Conservation (phyloP, 306 rosid genomes). For the Ormosia semicastrata region DNA sequence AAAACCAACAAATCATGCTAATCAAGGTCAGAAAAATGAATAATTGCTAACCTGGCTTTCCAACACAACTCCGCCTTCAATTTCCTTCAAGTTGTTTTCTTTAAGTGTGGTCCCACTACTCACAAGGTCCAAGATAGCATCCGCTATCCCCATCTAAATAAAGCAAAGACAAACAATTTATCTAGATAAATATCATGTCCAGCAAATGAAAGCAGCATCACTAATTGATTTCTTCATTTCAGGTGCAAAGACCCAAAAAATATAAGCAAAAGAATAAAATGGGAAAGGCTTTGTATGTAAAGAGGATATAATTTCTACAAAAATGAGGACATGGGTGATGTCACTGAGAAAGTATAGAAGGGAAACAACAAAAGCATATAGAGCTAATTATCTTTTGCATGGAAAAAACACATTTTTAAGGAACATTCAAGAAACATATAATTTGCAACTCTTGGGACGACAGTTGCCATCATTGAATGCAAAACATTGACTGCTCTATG, state of each 20-base stretch:
- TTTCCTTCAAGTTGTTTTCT: constrained; percentile 92
- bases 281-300: background rate
- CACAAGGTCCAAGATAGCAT: constrained; percentile 97
- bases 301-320: no score
- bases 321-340: background rate
- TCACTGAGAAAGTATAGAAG: background rate
- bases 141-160: constrained; percentile 91
- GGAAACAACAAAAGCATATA: background rate
- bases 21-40: constrained; percentile 18
- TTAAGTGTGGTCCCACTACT: constrained; percentile 86
- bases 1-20: constrained; percentile 7
- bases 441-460: background rate
- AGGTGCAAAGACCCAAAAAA: background rate
- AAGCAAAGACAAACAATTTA: constrained; percentile 18
- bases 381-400: background rate
- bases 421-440: background rate
- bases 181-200: background rate
- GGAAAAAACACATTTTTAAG: background rate
- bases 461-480: background rate
- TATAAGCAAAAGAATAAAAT: background rate
- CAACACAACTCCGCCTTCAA: constrained; percentile 80
- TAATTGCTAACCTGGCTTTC: constrained; percentile 73
- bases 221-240: background rate
- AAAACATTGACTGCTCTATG: constrained; percentile 9
- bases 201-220: background rate